Conservation (phyloP, 2,329 filamentous ascomycete genomes). For the Penicillium aurantiogriseum region DNA sequence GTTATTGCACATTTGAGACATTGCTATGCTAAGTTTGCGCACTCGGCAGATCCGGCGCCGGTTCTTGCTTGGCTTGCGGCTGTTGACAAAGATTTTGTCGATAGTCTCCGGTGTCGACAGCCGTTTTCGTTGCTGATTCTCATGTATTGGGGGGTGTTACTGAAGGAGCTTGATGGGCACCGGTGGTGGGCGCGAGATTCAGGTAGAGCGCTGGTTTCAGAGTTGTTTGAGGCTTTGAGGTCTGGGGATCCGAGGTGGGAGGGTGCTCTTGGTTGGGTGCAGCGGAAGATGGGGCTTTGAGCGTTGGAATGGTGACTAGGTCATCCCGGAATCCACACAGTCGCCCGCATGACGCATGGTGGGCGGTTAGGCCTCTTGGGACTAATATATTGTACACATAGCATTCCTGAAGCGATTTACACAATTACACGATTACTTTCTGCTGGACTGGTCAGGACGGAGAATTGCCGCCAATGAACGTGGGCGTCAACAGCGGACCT, state of each 20-base stretch:
- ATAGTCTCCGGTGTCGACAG: slow-evolving; percentile 16
- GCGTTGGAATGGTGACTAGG: neutral
- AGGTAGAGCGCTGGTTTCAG: slow-evolving; percentile 20
- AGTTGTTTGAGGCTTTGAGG: slow-evolving; percentile 6
- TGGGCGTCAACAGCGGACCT: slow-evolving; percentile 18
- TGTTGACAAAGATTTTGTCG: slow-evolving; percentile 24
- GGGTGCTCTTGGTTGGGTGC: slow-evolving; percentile 12
- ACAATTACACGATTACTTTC: neutral
- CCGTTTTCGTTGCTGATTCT: slow-evolving; percentile 28
- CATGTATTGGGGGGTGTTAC: slow-evolving; percentile 28
- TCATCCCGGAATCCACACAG: too few relatives aligned
- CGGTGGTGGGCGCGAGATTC: slow-evolving; percentile 30
- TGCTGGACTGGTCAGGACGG: neutral
- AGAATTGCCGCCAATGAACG: neutral
- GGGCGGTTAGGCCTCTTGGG: slow-evolving; percentile 12
- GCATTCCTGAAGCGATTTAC: slow-evolving; percentile 3
- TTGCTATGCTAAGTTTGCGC: slow-evolving; percentile 27
- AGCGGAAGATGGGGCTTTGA: slow-evolving; percentile 3
- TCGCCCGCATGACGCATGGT: too few relatives aligned
- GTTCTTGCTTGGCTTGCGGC: slow-evolving; percentile 30
- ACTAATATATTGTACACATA: slow-evolving; percentile 3
- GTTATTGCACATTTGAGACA: slow-evolving; percentile 25
- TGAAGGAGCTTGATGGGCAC: slow-evolving; percentile 20
- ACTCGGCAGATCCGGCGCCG: slow-evolving; percentile 23
- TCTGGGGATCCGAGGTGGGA: slow-evolving; percentile 11